Evolutionary conservation across 768 basidiomycete genomes (phyloP), one percentile per base, ranked within the genome.

Genomic region (Phanerochaete sordida): DNA sequence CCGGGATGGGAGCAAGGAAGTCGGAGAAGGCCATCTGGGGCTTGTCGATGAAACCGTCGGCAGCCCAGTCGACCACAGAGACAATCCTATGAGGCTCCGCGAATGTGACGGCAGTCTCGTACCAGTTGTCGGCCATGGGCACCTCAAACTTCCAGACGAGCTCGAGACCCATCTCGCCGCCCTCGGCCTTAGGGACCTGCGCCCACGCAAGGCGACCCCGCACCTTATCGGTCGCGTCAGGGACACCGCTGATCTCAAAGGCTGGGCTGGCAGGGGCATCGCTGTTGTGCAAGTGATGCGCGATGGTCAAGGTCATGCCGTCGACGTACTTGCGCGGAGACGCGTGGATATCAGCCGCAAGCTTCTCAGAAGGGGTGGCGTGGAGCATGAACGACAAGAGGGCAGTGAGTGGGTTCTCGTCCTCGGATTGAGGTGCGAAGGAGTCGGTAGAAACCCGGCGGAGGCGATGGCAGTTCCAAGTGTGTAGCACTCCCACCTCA

Each of bases 51-150:
- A 82, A 80, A 3, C 90, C 83, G 70, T 95, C 93, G 21, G 90
- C 88, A 0, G 88, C 94, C 95, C 95, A 98, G 70, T 98, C 96
- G 62, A 96, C 91, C 37, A 95, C 93, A 27, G 89, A 87, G 67
- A 98, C 76, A 65, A 95, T 87, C 62, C 86, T 81, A 69, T 93
- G 87, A 26, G 93, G 90, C n/a, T 80, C 72, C 28, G 75, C 70
- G 1, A 84, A 86, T 12, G 90, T 87, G 44, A 99, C 87, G 23
- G 91, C 82, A 3, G 93, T 84, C 73, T 98, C 94, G 66, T 98
- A 98, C 93, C 93, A 96, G 74, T 95, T 98, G 75, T 97, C 87
- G 69, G 87, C 70, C 90, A 96, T 93, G 80, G 94, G 90, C 47
- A 96, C 89, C 70, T 95, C 93, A 67, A 95, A 90, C 86, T 86